phyloP scores from a whole-genome alignment of 257 asterid genomes.

The Solanum lycopersicoides region DNA sequence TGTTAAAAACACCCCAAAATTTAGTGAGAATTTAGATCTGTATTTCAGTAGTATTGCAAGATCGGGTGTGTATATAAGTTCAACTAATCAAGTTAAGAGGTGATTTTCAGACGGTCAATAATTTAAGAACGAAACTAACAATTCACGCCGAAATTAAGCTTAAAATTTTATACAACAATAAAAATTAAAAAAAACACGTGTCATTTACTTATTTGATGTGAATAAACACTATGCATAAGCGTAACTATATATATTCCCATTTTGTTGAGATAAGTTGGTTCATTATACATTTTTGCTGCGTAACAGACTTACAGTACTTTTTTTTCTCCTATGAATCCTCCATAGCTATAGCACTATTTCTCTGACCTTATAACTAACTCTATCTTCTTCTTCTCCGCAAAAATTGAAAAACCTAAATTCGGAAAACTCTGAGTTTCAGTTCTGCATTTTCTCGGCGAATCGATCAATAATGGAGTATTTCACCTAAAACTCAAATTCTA shows the following conservation, averaged over 20 bases:
- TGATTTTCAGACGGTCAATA: too few species aligned
- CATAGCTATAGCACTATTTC: background rate
- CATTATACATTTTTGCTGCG: background rate
- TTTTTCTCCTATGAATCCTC: background rate
- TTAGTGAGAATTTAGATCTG: accelerated
- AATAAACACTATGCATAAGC: background rate
- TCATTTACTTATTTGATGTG: background rate
- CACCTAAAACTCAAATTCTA: background rate
- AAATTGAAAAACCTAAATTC: background rate
- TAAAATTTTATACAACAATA: too few species aligned
- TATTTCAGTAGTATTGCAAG: too few species aligned
- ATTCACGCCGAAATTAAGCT: too few species aligned
- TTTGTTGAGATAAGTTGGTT: background rate
- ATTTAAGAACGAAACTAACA: too few species aligned
- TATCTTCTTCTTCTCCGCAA: background rate
- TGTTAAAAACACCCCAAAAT: too few species aligned
- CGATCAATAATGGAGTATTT: background rate
- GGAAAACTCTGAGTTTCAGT: background rate
- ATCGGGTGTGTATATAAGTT: too few species aligned
- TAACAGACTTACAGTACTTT: background rate
- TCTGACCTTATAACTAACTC: background rate
- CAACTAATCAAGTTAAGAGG: too few species aligned
- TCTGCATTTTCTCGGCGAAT: background rate
- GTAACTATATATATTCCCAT: background rate
- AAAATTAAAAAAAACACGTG: background rate